Conservation (phyloP, 352 stramenopile genomes). For the Globisporangium yorkense region DNA sequence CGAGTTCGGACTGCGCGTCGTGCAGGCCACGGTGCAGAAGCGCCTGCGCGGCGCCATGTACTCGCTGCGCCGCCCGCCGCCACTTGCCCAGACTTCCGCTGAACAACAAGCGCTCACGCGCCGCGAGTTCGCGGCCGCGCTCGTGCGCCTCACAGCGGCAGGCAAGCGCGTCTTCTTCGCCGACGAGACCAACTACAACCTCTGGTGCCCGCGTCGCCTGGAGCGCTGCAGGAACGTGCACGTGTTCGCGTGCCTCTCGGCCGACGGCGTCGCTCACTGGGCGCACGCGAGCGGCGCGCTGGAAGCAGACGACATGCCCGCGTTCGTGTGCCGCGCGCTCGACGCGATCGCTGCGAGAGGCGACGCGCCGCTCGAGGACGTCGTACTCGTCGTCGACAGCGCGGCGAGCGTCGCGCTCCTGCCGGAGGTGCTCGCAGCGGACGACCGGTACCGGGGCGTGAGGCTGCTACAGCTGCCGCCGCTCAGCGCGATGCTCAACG, state of each 20-base stretch:
- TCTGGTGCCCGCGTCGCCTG: conserved; percentile 16
- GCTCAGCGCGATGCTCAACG: conserved; percentile 5
- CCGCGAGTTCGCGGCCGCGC: conserved; percentile 1
- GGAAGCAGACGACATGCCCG: conserved; percentile 4
- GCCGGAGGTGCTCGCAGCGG: background rate
- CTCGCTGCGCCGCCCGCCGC: conserved; percentile 1
- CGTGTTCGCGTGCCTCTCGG: conserved; percentile 15
- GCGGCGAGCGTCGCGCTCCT: conserved; percentile 3
- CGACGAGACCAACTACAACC: conserved; percentile 18
- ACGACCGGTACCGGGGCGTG: conserved; percentile 4
- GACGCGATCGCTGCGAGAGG: conserved; percentile 2
- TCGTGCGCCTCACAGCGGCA: background rate
- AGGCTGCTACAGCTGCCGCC: conserved; percentile 8
- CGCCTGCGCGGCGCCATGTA: conserved; percentile 14
- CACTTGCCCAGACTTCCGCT: background rate
- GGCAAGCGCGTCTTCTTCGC: conserved; percentile 14
- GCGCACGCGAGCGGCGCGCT: conserved; percentile 6
- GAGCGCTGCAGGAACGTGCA: conserved; percentile 16
- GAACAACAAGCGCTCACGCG: conserved; percentile 7
- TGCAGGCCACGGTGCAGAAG: conserved; percentile 15
- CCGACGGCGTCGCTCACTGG: conserved; percentile 8
- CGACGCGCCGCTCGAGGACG: conserved; percentile 1
- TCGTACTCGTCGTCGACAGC: conserved; percentile 12
- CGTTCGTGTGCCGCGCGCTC: conserved; percentile 10
- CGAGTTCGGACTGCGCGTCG: conserved; percentile 15